These are phyloP conservation scores for Arabidopsis hybrid DNA, from an alignment of 441 rosid genomes.

Conservation along the genomic window DNA sequence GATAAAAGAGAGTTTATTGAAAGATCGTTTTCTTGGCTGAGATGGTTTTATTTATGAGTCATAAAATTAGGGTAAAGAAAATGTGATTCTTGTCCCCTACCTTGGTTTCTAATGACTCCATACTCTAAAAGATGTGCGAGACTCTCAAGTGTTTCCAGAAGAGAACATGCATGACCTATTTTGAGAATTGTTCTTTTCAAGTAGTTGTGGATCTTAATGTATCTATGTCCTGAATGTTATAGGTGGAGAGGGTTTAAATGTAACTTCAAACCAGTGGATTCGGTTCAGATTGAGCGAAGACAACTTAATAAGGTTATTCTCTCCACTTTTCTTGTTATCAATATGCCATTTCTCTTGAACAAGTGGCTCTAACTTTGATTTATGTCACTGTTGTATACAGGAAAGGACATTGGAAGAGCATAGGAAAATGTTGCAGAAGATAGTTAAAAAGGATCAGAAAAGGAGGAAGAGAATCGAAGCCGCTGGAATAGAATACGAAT, in stretches of 20 bases:
- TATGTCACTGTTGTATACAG: slow-evolving; percentile 11
- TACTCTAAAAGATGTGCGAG: neutral
- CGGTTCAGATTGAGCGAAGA: slow-evolving; percentile 46
- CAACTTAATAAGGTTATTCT: slow-evolving; percentile 40
- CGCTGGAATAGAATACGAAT: slow-evolving; percentile 84
- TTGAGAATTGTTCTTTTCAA: neutral
- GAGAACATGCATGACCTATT: neutral
- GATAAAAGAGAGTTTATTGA: neutral
- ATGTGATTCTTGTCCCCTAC: neutral
- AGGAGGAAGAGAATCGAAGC: slow-evolving; percentile 74
- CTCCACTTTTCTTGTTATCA: slow-evolving; percentile 3
- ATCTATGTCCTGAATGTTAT: neutral
- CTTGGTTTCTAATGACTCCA: neutral
- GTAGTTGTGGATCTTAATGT: slow-evolving; percentile 26
- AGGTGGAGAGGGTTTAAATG: slow-evolving; percentile 44
- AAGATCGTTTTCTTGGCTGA: neutral
- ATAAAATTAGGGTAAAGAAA: slow-evolving; percentile 1
- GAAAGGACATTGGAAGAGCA: slow-evolving; percentile 47
- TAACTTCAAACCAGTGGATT: slow-evolving; percentile 41
- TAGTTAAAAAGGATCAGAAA: slow-evolving; percentile 62
- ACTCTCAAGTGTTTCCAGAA: neutral
- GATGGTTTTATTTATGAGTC: slow-evolving; percentile 3
- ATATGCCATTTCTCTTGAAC: neutral
- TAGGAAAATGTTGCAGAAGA: slow-evolving; percentile 43
- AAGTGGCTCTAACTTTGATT: neutral